phyloP scores from a whole-genome alignment of 495 filamentous ascomycete genomes.

The Penicillium fimorum region DNA sequence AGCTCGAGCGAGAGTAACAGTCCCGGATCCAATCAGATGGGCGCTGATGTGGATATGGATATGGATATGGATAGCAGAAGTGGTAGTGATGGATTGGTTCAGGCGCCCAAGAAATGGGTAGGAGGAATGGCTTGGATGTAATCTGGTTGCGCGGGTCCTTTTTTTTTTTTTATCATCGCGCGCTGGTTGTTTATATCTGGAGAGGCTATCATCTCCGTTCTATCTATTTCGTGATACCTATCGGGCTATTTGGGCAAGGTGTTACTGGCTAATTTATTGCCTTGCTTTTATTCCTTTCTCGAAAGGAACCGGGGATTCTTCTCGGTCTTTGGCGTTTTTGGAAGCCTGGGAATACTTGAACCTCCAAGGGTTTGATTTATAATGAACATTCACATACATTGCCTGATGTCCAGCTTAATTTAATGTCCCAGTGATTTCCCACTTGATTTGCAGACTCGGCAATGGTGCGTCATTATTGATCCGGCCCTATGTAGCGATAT shows the following conservation, averaged over 20 bases:
- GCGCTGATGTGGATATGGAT: conserved; percentile 35
- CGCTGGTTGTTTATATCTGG: conserved; percentile 15
- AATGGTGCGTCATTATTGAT: not conserved
- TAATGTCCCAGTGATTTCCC: not conserved
- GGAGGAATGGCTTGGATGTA: conserved; percentile 29
- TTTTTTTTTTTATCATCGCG: not conserved
- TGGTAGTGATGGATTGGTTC: conserved; percentile 19
- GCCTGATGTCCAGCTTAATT: not conserved
- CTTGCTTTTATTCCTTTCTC: not conserved
- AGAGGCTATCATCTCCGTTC: not conserved
- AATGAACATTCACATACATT: conserved; percentile 10
- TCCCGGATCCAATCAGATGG: conserved; percentile 21
- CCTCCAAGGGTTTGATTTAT: conserved; percentile 2
- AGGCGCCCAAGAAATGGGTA: conserved; percentile 15
- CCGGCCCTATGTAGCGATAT: not conserved
- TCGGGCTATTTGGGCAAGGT: not conserved
- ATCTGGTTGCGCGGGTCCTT: conserved; percentile 1
- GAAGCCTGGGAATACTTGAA: not conserved
- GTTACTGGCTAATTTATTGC: not conserved
- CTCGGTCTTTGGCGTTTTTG: conserved; percentile 5
- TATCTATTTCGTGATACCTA: conserved; percentile 5
- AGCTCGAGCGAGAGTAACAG: conserved; percentile 26
- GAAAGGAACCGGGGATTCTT: conserved; percentile 3
- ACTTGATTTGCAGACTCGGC: not conserved
- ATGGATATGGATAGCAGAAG: conserved; percentile 42